These are phyloP conservation scores for Suillus cothurnatus DNA, from an alignment of 768 basidiomycete species.

Conservation along the genomic window DNA sequence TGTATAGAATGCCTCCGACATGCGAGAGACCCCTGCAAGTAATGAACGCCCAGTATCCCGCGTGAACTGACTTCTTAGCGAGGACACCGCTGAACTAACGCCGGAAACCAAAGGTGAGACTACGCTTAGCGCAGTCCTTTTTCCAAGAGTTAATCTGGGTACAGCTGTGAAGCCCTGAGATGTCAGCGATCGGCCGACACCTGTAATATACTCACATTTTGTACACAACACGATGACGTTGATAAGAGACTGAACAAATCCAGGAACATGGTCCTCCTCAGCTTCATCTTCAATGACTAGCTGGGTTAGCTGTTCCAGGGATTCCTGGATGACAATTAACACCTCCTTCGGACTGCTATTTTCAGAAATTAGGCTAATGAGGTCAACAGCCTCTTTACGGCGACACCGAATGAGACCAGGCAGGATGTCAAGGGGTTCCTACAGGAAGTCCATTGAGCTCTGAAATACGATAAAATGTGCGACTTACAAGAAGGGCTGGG, in stretches of 20 bases:
- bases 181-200: constrained; percentile 3
- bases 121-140: constrained; percentile 22
- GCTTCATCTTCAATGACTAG: constrained; percentile 17
- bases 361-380: constrained; percentile 36
- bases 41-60: constrained; percentile 22
- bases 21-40: constrained; percentile 18
- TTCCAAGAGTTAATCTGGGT: constrained; percentile 27
- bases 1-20: constrained; percentile 16
- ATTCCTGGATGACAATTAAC: constrained; percentile 43
- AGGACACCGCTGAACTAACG: constrained; percentile 17
- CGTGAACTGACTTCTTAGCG: constrained; percentile 17
- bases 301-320: constrained; percentile 33
- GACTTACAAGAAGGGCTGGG: constrained; percentile 22
- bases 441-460: neutral
- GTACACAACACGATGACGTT: constrained; percentile 23
- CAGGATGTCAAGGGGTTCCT: constrained; percentile 45
- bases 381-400: constrained; percentile 30
- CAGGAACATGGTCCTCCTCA: constrained; percentile 19
- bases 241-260: constrained; percentile 17
- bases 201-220: constrained; percentile 19
- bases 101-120: constrained; percentile 23
- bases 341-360: constrained; percentile 43
- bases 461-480: neutral
- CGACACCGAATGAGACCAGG: constrained; percentile 36
- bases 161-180: constrained; percentile 20